Conservation (phyloP, 495 filamentous ascomycete species). For the Echria macrotheca region DNA sequence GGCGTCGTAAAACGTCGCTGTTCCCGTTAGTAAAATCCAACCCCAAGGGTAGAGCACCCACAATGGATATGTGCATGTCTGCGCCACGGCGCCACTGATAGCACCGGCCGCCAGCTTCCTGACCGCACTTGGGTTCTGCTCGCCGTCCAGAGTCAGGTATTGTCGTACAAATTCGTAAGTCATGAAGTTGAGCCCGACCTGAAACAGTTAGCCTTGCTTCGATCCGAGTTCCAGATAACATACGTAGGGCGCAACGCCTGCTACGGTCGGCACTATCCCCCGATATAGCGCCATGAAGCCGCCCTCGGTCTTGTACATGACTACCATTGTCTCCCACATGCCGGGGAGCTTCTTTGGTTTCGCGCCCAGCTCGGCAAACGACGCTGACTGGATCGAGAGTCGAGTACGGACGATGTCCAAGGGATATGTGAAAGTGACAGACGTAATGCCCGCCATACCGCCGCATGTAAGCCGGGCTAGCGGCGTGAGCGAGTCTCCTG, state of each 20-base stretch:
- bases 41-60: constrained; percentile 37
- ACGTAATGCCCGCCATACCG: constrained; percentile 87
- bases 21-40: constrained; percentile 15
- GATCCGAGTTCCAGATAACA: too few species aligned
- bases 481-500: constrained; percentile 62
- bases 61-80: constrained; percentile 98
- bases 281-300: constrained; percentile 80
- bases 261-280: constrained; percentile 88
- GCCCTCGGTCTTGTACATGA: constrained; percentile 89
- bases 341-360: constrained; percentile 68
- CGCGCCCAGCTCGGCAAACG: constrained; percentile 68
- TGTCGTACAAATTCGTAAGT: constrained; percentile 84
- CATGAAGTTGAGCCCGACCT: constrained; percentile 98
- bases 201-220: constrained; percentile 26
- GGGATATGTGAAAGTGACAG: constrained; percentile 71
- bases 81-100: constrained; percentile 89
- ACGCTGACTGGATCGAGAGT: constrained; percentile 92
- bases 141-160: constrained; percentile 80
- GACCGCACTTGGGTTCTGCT: constrained; percentile 70
- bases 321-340: constrained; percentile 79
- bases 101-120: constrained; percentile 87
- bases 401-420: constrained; percentile 95
- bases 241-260: constrained; percentile 93
- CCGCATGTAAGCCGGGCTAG: constrained; percentile 73
- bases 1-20: constrained; percentile 88